These are phyloP conservation scores for Tricholoma flavovirens DNA, from an alignment of 768 basidiomycete species.

Conservation along the genomic window DNA sequence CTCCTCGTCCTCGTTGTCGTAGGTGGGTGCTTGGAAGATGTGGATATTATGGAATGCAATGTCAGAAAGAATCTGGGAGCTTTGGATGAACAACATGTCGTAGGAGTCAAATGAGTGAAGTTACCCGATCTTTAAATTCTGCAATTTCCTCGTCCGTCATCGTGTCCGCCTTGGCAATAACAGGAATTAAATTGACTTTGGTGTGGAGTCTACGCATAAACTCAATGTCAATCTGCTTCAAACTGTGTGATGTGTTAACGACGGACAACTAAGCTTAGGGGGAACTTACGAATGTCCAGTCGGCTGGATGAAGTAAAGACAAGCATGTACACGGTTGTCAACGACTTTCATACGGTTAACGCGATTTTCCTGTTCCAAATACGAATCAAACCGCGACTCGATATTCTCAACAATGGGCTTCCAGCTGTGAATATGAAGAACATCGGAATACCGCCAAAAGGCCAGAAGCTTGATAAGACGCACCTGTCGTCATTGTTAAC, in stretches of 20 bases:
- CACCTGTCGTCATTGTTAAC: constrained; percentile 99
- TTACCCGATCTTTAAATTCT: constrained; percentile 88
- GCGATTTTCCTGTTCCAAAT: constrained; percentile 97
- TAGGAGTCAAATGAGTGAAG: constrained; percentile 15
- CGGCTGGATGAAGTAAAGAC: constrained; percentile 98
- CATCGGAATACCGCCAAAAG: constrained; percentile 12
- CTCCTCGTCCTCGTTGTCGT: constrained; percentile 98
- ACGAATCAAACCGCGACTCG: constrained; percentile 95
- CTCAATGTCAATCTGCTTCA: constrained; percentile 98
- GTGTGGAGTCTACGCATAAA: constrained; percentile 98
- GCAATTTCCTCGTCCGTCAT: constrained; percentile 93
- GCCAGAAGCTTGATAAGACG: constrained; percentile 18
- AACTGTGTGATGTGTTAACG: constrained; percentile 37
- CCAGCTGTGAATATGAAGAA: constrained; percentile 57
- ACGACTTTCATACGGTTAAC: constrained; percentile 91
- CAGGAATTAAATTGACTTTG: constrained; percentile 96
- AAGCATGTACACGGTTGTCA: constrained; percentile 98
- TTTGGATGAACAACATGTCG: constrained; percentile 2
- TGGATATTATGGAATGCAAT: constrained; percentile 94
- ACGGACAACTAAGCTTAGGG: background rate
- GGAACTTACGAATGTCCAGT: constrained; percentile 90
- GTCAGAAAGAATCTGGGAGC: constrained; percentile 75
- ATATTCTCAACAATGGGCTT: constrained; percentile 98
- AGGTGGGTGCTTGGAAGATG: constrained; percentile 96
- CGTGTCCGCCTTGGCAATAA: constrained; percentile 98